Evolutionary conservation across 352 stramenopile species (phyloP), one percentile per base, ranked within the genome.

Genomic region (Phytophthora capsici): DNA sequence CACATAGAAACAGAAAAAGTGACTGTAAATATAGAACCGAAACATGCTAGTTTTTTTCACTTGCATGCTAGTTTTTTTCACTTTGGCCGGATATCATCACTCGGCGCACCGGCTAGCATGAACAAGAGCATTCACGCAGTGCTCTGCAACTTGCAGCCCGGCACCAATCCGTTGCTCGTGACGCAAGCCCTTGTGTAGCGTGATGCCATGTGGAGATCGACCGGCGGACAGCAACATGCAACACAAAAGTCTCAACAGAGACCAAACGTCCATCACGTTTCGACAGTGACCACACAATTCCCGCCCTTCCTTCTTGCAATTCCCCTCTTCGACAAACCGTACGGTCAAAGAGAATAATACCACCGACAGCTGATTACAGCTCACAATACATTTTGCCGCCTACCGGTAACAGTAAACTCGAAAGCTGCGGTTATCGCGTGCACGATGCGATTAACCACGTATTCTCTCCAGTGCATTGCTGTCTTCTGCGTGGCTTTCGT

Each of bases 241-340:
- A 57, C 19, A 30, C 23, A 6, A 36, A 49, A 38, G n/a, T 34
- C 28, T 32, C 28, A 32, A 32, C 28, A 12, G 28, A 4, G 26
- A 10, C 26, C 16, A 19, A 17, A n/a, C 20, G 17, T 34, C 25
- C 38, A 50, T 36, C 34, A 49, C 48, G 26, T 65, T 57, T 64
- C 46, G 49, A 52, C 38, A 55, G 45, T 53, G 61, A 54, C 60
- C 53, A 64, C 58, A 46, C 54, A 69, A 60, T 58, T 43, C 34
- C 28, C 51, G 17, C 41, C 50, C 32, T 61, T 51, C 53, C 17
- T 45, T 58, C 28, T 43, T 43, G 28, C 25, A 34, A 34, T 12
- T 51, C 52, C 36, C 32, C 45, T 25, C 45, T 23, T 52, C 22
- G 26, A 32, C 37, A 16, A 58, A 46, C 57, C 30, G 40, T 52